Conservation (phyloP, 306 rosid genomes). For the Lathyrus aphaca region DNA sequence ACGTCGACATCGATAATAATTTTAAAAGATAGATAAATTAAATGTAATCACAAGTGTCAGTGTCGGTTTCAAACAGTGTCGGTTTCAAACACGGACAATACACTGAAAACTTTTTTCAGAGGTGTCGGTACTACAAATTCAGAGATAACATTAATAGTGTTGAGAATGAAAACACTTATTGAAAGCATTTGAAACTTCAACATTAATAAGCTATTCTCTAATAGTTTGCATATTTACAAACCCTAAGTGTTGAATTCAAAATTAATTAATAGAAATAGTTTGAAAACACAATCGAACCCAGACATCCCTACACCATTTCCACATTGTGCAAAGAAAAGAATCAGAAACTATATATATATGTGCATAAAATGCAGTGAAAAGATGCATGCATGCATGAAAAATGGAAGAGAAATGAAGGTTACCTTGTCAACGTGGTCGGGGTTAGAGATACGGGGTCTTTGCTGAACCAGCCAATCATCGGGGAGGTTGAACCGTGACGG, state of each 20-base stretch:
- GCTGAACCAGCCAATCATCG: slow-evolving; percentile 54
- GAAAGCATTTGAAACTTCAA: not conserved
- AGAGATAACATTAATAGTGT: not conserved
- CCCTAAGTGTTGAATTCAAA: slow-evolving; percentile 5
- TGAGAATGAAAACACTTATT: not conserved
- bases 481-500: slow-evolving; percentile 47
- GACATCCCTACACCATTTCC: not conserved
- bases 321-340: not conserved
- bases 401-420: not conserved
- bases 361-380: not conserved
- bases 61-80: too few relatives aligned
- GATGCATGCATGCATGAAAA: slow-evolving; percentile 31
- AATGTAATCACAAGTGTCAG: too few relatives aligned
- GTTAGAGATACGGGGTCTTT: slow-evolving; percentile 40
- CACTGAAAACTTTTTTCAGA: too few relatives aligned
- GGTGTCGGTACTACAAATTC: too few relatives aligned
- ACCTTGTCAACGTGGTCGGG: slow-evolving; percentile 48
- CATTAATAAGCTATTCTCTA: too few relatives aligned
- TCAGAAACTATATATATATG: not conserved
- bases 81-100: too few relatives aligned
- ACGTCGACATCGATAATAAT: too few relatives aligned
- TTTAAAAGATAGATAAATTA: too few relatives aligned
- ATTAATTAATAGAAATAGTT: not conserved
- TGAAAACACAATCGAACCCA: not conserved
- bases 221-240: not conserved